Conservation (phyloP, 495 filamentous ascomycete species). For the Rusavskia elegans region DNA sequence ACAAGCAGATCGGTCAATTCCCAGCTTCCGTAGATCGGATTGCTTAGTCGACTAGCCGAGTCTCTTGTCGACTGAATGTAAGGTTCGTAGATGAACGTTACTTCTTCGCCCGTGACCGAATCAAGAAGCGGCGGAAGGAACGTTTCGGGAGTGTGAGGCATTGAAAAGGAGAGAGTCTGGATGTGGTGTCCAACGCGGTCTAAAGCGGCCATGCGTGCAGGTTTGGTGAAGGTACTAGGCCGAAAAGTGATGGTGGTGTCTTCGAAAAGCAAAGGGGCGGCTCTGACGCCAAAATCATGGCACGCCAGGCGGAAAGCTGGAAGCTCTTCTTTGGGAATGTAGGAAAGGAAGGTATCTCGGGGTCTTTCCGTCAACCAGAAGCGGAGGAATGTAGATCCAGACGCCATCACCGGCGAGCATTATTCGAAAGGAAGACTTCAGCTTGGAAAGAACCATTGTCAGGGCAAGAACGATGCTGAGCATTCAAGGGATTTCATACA, state of each 20-base stretch:
- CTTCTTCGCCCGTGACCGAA: conserved; percentile 51
- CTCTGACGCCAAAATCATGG: conserved; percentile 30
- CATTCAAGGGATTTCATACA: not conserved
- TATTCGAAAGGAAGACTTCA: not conserved
- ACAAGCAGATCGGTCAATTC: conserved; percentile 53
- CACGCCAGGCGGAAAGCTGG: conserved; percentile 33
- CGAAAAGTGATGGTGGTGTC: conserved; percentile 40
- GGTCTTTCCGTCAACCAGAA: conserved; percentile 32
- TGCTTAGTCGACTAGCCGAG: conserved; percentile 23
- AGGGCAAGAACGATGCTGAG: not conserved
- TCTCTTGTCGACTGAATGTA: conserved; percentile 30
- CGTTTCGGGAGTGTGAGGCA: conserved; percentile 52
- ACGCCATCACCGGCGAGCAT: conserved; percentile 14
- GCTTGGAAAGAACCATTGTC: conserved; percentile 1
- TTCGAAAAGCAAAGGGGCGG: conserved; percentile 34
- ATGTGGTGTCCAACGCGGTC: conserved; percentile 57
- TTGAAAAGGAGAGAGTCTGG: conserved; percentile 49
- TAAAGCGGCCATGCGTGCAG: conserved; percentile 48
- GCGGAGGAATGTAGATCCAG: conserved; percentile 23
- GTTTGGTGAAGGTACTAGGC: conserved; percentile 51
- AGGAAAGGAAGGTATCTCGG: conserved; percentile 25
- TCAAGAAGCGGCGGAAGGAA: conserved; percentile 65
- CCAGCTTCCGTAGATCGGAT: conserved; percentile 51
- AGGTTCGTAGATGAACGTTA: conserved; percentile 58
- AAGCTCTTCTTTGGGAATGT: conserved; percentile 25